Base-by-base conservation (phyloP, 495 filamentous ascomycete species). In the Oidiodendron maius region DNA sequence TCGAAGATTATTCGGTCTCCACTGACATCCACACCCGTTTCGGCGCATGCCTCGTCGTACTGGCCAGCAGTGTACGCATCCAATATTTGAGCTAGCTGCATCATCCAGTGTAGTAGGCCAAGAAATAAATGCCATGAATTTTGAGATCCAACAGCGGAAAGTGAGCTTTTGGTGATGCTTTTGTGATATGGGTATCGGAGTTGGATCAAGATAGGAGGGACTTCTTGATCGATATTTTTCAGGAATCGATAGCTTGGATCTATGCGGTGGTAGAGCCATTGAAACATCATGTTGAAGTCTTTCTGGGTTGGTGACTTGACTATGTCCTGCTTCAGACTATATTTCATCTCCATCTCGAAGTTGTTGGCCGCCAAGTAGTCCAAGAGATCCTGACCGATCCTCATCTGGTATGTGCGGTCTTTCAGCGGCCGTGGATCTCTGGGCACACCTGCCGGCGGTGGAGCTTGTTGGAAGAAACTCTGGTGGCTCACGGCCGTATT, bases 331-430 rank as follows among this genome's bases (percentile, higher is more conserved):
- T 85, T 82, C 23, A 99, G 71, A 23, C 82, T 83, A 63, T 96
- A 83, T 60, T 94, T 95, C 85, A 93, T 95, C 52, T 95, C 89
- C 77, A 96, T 81, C 70, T 99, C 93, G 58, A 97, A 99, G 52
- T 93, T 91, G 59, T 93, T 81, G 23, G 87, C 78, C 4, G 89
- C 80, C 51, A 97, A 70, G 58, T 95, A 99, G 42, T 99, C 94
- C 51, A 95, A 65, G 13, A 99, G 69, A 61, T 99, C 89, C 53
- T 93, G 86, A 6, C 80, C 86, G 59, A 97, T 90, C 44, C 84
- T 81, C 23, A 75, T 74, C 59, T 91, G 86, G 64, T 80, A 94
- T n/a, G 72, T 68, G 40, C 80, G 78, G 57, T 96, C 87, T 64
- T 82, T 83, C 43, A 96, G 74, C 16, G 91, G 89, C 44, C 93